Base-by-base conservation (phyloP, 768 basidiomycete species). In the Collybiopsis confluens region DNA sequence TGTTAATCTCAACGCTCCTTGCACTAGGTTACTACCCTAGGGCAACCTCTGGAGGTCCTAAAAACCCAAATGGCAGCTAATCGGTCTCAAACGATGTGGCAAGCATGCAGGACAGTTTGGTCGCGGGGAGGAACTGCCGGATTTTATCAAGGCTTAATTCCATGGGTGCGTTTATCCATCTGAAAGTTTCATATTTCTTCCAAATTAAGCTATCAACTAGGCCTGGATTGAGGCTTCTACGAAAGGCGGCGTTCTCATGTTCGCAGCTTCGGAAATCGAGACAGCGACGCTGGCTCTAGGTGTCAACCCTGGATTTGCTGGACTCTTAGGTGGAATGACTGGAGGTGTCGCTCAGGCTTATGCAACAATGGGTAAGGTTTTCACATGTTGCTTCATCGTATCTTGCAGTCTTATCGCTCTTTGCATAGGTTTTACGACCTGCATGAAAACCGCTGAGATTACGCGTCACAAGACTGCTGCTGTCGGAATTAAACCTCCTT, bases 11-110 rank as follows among this genome's bases (percentile, higher is more conserved):
- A 55, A 20, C 64, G 98, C 7, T 48, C 11, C 23, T 48, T n/a
- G 4, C 37, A 37, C 20, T n/a, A 48, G 88, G 97, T 99, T 60
- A 98, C 97, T 54, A 98, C 96, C 8, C 82, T 99, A 27, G 97
- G 97, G 35, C 97, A 99, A 76, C 97, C 97, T 20, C 75, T 99
- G 55, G 97, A 99, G 74, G 97, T 98, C 30, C 72, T 98, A 61
- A 99, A 99, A 74, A 99, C 97, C 16, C 97, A 99, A 68, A 98
- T 99, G 97, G 97, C 97, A 55, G 92, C 94, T 56, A 95, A 96
- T 75, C 85, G 97, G 57, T 83, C 81, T 9, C 94, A 99, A 68
- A 77, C 88, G 11, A 97, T 99, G 93, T 61, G 77, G 56, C 83
- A 92, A 66, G 95, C 97, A 16, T 77, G 89, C 61, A 76, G 80